Evolutionary conservation across 495 filamentous ascomycete genomes (phyloP).

Genomic region (Geoglossum glabrum): DNA sequence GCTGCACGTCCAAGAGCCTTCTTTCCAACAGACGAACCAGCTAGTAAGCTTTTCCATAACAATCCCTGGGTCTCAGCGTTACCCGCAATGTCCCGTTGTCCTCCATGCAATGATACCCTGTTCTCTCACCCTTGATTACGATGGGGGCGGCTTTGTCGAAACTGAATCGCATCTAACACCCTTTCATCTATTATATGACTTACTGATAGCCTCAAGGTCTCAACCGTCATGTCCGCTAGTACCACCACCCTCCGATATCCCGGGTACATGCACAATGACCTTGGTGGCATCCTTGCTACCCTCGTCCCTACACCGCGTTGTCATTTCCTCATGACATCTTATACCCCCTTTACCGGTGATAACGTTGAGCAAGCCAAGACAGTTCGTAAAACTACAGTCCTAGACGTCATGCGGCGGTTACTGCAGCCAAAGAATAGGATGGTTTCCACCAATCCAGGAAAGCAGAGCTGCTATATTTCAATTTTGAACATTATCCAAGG

Average conservation of each 20-base stretch:
- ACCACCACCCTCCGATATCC: conserved; percentile 93
- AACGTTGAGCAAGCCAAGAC: conserved; percentile 92
- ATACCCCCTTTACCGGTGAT: conserved; percentile 91
- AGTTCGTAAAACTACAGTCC: conserved; percentile 88
- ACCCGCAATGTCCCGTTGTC: too few species aligned
- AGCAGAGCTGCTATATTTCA: conserved; percentile 95
- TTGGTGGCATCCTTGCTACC: conserved; percentile 88
- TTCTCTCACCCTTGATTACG: too few species aligned
- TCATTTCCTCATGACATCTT: conserved; percentile 95
- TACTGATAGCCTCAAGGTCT: conserved; percentile 29
- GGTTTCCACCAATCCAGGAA: conserved; percentile 88
- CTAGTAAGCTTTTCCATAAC: conserved; percentile 29
- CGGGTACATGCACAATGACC: conserved; percentile 98
- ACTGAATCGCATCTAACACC: background rate
- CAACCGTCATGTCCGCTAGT: conserved; percentile 95
- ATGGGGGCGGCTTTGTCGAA: too few species aligned
- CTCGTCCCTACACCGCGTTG: conserved; percentile 90
- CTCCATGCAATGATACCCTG: too few species aligned
- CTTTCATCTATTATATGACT: background rate
- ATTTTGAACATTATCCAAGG: conserved; percentile 98
- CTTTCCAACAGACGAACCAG: conserved; percentile 94
- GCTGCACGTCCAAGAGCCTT: conserved; percentile 82
- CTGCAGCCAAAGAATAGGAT: conserved; percentile 97
- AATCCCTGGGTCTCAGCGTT: too few species aligned
- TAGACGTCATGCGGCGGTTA: conserved; percentile 91